Evolutionary conservation across 306 rosid genomes (phyloP).

Genomic region (Fragaria vesca): DNA sequence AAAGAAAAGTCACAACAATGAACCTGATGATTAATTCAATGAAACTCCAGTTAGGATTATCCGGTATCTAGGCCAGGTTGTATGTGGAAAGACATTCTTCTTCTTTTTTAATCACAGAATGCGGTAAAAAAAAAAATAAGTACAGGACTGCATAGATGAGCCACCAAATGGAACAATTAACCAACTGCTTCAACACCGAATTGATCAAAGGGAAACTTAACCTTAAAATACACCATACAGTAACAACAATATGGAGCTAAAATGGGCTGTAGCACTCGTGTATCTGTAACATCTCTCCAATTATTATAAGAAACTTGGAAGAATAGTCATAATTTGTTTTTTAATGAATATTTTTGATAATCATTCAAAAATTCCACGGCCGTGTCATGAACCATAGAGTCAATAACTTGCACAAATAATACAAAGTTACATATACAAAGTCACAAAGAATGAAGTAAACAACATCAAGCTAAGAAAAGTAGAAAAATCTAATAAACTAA

Average conservation of each 20-base stretch:
- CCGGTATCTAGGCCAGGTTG: neutral
- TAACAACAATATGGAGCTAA: neutral
- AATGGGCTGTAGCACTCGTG: neutral
- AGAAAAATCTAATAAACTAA: neutral
- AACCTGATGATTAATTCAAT: neutral
- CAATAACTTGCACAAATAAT: neutral
- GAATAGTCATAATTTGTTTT: neutral
- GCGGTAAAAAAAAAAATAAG: neutral
- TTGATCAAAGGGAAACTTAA: neutral
- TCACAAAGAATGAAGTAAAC: constrained; percentile 4
- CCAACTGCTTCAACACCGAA: neutral
- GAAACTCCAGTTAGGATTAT: neutral
- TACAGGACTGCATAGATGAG: neutral
- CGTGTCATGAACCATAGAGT: neutral
- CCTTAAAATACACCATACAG: neutral
- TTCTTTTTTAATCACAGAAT: neutral
- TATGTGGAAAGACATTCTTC: neutral
- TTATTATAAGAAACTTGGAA: neutral
- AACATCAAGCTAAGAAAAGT: neutral
- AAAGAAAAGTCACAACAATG: neutral
- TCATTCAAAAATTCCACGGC: neutral
- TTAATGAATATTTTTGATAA: neutral
- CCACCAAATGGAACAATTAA: neutral
- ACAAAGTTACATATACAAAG: neutral
- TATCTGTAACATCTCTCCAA: neutral